phyloP scores from a whole-genome alignment of 441 rosid species.

The Corymbia calophylla region DNA sequence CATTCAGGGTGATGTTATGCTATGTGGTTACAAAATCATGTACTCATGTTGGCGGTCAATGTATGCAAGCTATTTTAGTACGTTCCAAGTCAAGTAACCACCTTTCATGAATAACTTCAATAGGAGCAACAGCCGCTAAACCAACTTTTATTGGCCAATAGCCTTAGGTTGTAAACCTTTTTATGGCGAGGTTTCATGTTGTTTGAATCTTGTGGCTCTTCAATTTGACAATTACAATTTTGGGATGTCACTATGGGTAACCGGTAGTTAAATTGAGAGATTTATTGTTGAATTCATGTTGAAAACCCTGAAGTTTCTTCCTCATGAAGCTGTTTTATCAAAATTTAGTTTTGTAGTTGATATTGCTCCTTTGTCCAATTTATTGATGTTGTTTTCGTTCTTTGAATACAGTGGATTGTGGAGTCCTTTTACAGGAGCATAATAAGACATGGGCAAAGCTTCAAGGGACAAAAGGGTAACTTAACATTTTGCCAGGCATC shows the following conservation, averaged over 20 bases:
- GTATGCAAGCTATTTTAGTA: not conserved
- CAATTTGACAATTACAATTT: not conserved
- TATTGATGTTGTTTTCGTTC: not conserved
- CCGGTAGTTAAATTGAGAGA: not conserved
- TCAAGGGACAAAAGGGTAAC: conserved; percentile 89
- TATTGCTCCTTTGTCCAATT: not conserved
- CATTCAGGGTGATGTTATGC: not conserved
- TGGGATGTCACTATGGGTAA: not conserved
- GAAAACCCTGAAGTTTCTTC: not conserved
- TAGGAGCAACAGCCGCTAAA: not conserved
- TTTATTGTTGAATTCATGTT: not conserved
- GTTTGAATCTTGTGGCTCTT: not conserved
- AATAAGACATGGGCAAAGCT: conserved; percentile 68
- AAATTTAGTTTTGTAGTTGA: not conserved
- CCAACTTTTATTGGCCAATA: not conserved
- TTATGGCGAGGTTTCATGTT: not conserved
- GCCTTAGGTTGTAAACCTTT: not conserved
- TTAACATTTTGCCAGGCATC: not conserved
- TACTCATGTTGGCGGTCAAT: not conserved
- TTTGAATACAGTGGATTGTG: not conserved
- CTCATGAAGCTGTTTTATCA: not conserved
- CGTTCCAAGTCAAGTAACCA: not conserved
- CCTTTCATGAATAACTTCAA: not conserved
- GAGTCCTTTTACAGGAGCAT: not conserved
- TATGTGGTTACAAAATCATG: not conserved